Evolutionary conservation across 2,329 filamentous ascomycete species (phyloP).

Genomic region (Calonectria pauciramosa): DNA sequence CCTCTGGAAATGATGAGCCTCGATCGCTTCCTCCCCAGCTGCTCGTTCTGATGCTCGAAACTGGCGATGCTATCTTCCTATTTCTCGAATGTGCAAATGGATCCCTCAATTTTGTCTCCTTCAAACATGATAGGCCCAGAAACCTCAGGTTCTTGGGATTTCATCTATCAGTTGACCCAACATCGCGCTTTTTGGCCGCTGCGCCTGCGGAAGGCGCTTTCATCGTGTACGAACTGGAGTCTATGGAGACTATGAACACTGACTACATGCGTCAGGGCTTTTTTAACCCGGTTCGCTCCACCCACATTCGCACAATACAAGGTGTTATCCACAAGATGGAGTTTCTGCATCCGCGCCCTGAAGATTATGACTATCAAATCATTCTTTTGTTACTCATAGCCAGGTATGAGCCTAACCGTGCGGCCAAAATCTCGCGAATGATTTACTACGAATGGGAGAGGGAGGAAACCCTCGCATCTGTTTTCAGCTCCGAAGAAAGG

Average conservation of each 20-base stretch:
- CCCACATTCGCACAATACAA: conserved; percentile 63
- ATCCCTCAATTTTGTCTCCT: conserved; percentile 71
- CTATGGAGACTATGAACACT: conserved; percentile 63
- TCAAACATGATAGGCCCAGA: conserved; percentile 70
- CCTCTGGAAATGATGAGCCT: conserved; percentile 15
- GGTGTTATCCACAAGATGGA: conserved; percentile 89
- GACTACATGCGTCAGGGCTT: conserved; percentile 61
- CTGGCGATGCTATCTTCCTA: conserved; percentile 81
- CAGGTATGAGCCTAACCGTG: conserved; percentile 52
- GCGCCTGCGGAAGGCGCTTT: conserved; percentile 79
- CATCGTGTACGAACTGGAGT: conserved; percentile 78
- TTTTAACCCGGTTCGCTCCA: conserved; percentile 70
- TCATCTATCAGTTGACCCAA: conserved; percentile 83
- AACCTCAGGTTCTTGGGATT: conserved; percentile 72
- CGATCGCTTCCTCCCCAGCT: conserved; percentile 79
- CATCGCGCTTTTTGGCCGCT: conserved; percentile 77
- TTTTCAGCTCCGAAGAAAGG: conserved; percentile 61
- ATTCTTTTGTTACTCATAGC: conserved; percentile 79
- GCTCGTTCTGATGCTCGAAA: conserved; percentile 81
- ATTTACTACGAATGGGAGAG: conserved; percentile 73
- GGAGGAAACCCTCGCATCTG: conserved; percentile 60
- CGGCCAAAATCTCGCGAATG: conserved; percentile 60
- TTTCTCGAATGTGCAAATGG: conserved; percentile 68
- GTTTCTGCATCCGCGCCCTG: conserved; percentile 80
- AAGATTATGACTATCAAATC: conserved; percentile 74